Evolutionary conservation across 352 stramenopile genomes (phyloP).

Genomic region (Phytophthora lateralis): DNA sequence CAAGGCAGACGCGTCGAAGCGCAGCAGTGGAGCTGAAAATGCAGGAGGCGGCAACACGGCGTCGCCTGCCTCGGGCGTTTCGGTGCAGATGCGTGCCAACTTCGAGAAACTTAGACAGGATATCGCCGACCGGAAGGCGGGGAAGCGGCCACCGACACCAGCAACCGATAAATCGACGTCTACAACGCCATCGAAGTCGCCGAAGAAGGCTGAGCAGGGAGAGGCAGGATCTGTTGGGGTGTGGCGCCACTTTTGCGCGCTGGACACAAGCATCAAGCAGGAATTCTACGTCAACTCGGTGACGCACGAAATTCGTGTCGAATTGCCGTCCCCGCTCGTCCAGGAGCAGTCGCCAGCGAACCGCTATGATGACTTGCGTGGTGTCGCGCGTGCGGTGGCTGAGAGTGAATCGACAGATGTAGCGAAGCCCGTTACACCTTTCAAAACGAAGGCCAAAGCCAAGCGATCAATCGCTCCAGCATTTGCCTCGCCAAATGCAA

Average conservation of each 20-base stretch:
- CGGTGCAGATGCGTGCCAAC: slow-evolving; percentile 69
- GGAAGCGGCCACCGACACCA: slow-evolving; percentile 31
- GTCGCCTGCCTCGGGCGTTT: slow-evolving; percentile 42
- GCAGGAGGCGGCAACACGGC: slow-evolving; percentile 28
- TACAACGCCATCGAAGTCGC: slow-evolving; percentile 23
- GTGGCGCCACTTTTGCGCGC: slow-evolving; percentile 75
- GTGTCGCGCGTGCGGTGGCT: slow-evolving; percentile 28
- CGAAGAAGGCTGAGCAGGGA: slow-evolving; percentile 15
- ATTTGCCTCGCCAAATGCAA: slow-evolving; percentile 52
- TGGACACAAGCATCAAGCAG: slow-evolving; percentile 55
- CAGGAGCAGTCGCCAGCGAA: slow-evolving; percentile 64
- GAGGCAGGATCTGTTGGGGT: slow-evolving; percentile 38
- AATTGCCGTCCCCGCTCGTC: slow-evolving; percentile 53
- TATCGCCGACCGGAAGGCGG: slow-evolving; percentile 62
- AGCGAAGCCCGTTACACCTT: slow-evolving; percentile 21
- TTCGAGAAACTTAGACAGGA: slow-evolving; percentile 78
- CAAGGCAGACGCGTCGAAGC: slow-evolving; percentile 45
- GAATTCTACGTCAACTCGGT: slow-evolving; percentile 83
- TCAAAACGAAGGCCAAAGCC: slow-evolving; percentile 31
- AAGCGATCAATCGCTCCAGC: slow-evolving; percentile 45
- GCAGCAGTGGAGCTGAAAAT: slow-evolving; percentile 24
- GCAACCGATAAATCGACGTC: slow-evolving; percentile 18
- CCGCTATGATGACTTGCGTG: slow-evolving; percentile 49
- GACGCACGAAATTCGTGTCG: slow-evolving; percentile 74
- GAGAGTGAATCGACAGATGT: slow-evolving; percentile 23